A percentile compares a stretch with the other conserved stretches of the same genome.
Evolutionary conservation across 2,329 filamentous ascomycete genomes (phyloP).

Genomic region (Cryphonectria japonica): DNA sequence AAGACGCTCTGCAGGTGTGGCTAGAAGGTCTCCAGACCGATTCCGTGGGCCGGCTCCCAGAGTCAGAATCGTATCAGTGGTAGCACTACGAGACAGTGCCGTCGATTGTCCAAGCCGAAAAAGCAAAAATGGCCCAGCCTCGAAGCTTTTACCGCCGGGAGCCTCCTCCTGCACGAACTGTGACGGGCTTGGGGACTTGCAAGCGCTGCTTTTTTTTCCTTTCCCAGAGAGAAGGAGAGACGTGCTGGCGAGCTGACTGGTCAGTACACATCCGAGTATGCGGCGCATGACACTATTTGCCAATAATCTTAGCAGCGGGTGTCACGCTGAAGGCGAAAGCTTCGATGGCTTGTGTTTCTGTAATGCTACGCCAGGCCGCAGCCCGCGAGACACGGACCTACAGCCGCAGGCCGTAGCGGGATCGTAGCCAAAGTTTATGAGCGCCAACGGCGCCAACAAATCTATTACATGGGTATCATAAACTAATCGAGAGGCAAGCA

Average conservation of each 20-base stretch:
- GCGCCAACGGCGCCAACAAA: background rate
- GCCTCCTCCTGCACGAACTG: background rate
- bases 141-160: background rate
- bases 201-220: background rate
- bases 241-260: background rate
- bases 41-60: background rate
- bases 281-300: background rate
- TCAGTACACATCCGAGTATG: background rate
- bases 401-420: background rate
- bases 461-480: slow-evolving; percentile 13
- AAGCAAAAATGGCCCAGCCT: background rate
- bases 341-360: background rate
- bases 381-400: background rate
- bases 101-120: background rate
- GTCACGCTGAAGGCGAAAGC: background rate
- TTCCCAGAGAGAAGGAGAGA: background rate
- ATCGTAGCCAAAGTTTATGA: background rate
- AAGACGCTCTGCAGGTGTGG: background rate
- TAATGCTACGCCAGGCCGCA: background rate
- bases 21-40: background rate
- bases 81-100: background rate
- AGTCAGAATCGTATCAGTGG: background rate
- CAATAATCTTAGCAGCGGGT: background rate
- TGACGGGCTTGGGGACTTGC: background rate
- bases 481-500: background rate